Evolutionary conservation across 2,329 filamentous ascomycete genomes (phyloP).

Genomic region (Colletotrichum costaricense): DNA sequence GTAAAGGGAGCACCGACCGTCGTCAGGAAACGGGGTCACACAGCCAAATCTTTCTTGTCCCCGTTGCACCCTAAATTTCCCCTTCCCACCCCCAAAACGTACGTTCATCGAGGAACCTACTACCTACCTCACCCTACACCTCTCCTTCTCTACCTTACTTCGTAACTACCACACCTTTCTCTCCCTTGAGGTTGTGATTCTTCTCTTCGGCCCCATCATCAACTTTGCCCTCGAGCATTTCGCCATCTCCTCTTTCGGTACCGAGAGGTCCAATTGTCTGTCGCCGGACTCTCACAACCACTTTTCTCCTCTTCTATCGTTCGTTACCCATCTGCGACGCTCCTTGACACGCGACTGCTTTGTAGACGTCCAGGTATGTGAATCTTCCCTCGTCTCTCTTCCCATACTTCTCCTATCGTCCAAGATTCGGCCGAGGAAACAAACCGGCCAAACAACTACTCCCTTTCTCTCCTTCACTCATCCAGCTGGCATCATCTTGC

Average conservation of each 20-base stretch:
- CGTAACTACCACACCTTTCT: constrained; percentile 32
- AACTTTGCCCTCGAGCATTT: constrained; percentile 31
- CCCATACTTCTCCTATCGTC: not conserved
- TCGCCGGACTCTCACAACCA: constrained; percentile 10
- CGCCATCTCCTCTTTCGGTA: constrained; percentile 31
- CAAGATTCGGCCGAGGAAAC: not conserved
- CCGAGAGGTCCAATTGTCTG: constrained; percentile 20
- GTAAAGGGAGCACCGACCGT: constrained; percentile 18
- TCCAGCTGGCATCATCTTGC: constrained; percentile 2
- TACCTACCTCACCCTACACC: constrained; percentile 1
- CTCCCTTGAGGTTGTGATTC: constrained; percentile 35
- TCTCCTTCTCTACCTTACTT: constrained; percentile 11
- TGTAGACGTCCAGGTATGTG: constrained; percentile 41
- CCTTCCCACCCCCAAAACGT: constrained; percentile 36
- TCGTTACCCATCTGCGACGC: constrained; percentile 42
- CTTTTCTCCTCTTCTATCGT: constrained; percentile 40
- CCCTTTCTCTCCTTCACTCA: not conserved
- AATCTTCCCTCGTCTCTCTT: not conserved
- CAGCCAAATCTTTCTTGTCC: constrained; percentile 31
- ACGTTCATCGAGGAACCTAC: constrained; percentile 19
- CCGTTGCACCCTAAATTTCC: constrained; percentile 37
- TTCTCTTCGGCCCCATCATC: constrained; percentile 34
- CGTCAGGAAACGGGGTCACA: constrained; percentile 27
- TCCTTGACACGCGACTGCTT: constrained; percentile 49
- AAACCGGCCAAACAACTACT: not conserved